Percentiles rank a stretch among this genome's conserved stretches.
Evolutionary conservation across 768 basidiomycete species (phyloP).

Genomic region (Leccinum disarticulatum): DNA sequence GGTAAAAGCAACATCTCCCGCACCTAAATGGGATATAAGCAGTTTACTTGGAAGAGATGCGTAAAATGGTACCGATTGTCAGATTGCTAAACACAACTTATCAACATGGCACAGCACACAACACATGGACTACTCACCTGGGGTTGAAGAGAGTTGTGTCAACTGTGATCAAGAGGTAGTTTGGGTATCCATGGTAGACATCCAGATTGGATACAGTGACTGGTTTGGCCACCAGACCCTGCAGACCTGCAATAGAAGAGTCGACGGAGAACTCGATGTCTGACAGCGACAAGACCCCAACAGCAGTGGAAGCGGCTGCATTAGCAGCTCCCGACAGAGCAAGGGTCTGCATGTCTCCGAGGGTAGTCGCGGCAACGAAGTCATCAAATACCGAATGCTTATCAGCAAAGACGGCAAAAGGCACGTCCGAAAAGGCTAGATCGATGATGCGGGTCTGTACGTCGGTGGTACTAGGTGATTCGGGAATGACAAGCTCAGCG

Average conservation of each 20-base stretch:
- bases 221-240: conserved; percentile 60
- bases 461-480: conserved; percentile 57
- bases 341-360: conserved; percentile 44
- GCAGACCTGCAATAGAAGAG: conserved; percentile 59
- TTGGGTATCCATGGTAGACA: conserved; percentile 64
- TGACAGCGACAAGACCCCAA: conserved; percentile 58
- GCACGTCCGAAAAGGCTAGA: conserved; percentile 56
- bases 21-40: conserved; percentile 48
- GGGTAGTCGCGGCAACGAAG: conserved; percentile 63
- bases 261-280: conserved; percentile 60
- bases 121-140: conserved; percentile 38
- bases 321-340: conserved; percentile 54
- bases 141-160: conserved; percentile 64
- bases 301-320: conserved; percentile 60
- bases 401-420: conserved; percentile 54
- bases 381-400: conserved; percentile 53
- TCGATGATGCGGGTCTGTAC: conserved; percentile 61
- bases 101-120: conserved; percentile 1
- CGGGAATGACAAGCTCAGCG: conserved; percentile 60
- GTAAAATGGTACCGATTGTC: conserved; percentile 32
- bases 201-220: conserved; percentile 58
- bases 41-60: conserved; percentile 1
- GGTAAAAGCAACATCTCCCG: conserved; percentile 62
- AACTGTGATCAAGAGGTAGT: conserved; percentile 68
- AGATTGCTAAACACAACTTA: conserved; percentile 30